Conservation (phyloP, 345 rosid genomes). For the Citropsis articulata region DNA sequence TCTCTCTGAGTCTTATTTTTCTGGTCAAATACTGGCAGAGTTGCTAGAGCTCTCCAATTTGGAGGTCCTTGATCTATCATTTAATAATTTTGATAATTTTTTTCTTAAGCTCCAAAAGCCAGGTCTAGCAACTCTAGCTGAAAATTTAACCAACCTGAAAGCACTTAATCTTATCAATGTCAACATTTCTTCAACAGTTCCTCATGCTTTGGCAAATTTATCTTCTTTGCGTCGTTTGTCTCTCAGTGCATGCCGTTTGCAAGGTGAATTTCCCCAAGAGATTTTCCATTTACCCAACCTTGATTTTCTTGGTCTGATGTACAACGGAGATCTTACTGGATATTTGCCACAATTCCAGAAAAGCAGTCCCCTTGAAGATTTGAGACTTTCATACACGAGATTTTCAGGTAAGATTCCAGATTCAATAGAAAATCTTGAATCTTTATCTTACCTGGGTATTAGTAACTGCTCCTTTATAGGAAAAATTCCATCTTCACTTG, state of each 20-base stretch:
- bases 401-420: background rate
- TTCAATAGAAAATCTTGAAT: background rate
- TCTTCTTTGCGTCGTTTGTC: background rate
- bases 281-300: background rate
- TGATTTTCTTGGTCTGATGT: rapidly evolving
- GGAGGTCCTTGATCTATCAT: constrained; percentile 13
- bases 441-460: background rate
- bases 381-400: background rate
- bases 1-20: background rate
- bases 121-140: background rate
- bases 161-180: constrained; percentile 1
- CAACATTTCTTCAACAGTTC: background rate
- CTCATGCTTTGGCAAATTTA: background rate
- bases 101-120: background rate
- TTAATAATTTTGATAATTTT: background rate
- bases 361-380: background rate
- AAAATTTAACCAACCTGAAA: constrained; percentile 14
- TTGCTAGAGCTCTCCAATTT: background rate
- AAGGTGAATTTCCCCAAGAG: background rate
- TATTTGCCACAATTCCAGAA: background rate
- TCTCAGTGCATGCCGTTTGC: background rate
- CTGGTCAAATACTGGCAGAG: constrained; percentile 7
- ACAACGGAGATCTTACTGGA: rapidly evolving
- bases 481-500: background rate
- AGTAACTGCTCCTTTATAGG: background rate